These are phyloP conservation scores for Blastocystis sp. DNA, from an alignment of 352 stramenopile genomes.

Conservation along the genomic window DNA sequence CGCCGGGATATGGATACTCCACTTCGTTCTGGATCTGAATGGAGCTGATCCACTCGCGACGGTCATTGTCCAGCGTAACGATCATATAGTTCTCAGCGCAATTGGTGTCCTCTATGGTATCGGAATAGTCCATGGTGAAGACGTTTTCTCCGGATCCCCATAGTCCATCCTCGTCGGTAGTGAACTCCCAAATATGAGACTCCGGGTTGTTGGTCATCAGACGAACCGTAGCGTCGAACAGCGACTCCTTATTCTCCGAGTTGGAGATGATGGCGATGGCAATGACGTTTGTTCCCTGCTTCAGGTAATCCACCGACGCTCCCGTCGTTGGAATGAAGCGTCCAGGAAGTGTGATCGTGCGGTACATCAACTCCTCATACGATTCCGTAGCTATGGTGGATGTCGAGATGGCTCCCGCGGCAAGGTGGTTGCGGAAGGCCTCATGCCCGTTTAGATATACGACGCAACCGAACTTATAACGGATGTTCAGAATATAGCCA, in stretches of 20 bases:
- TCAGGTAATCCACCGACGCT: background rate
- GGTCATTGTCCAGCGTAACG: background rate
- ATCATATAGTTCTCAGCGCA: background rate
- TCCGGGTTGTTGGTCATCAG: background rate
- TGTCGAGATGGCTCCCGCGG: background rate
- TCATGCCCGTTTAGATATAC: background rate
- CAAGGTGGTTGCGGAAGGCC: background rate
- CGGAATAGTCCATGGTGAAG: background rate
- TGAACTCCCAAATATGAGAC: background rate
- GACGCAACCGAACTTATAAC: background rate
- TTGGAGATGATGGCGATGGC: background rate
- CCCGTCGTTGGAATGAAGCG: background rate
- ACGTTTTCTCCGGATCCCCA: background rate
- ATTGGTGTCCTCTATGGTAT: background rate
- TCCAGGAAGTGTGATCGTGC: background rate
- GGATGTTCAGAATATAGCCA: background rate
- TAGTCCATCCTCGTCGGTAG: background rate
- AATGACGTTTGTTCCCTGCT: constrained; percentile 16
- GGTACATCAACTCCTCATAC: background rate
- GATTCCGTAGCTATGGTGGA: background rate
- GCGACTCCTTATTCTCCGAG: background rate
- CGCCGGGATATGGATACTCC: background rate
- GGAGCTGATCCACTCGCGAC: constrained; percentile 2
- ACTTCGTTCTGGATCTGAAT: background rate
- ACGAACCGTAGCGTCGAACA: constrained; percentile 3